Conservation (phyloP, 495 filamentous ascomycete species). For the Niebla homalea region DNA sequence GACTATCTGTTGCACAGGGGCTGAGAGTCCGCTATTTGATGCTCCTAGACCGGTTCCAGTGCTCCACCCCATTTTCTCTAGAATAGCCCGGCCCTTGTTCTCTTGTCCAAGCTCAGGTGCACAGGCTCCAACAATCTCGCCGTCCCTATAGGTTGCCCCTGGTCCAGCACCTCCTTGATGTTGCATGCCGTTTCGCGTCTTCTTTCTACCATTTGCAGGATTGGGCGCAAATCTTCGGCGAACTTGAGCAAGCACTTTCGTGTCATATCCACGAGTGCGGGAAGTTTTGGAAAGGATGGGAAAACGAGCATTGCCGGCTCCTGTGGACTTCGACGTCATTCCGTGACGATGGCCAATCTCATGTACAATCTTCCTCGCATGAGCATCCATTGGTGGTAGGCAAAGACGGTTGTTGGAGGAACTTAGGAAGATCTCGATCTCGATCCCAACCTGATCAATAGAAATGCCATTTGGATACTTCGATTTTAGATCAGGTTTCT, state of each 20-base stretch:
- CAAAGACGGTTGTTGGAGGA: constrained; percentile 50
- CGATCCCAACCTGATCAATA: constrained; percentile 53
- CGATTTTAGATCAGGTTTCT: constrained; percentile 49
- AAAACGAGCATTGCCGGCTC: constrained; percentile 58
- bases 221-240: constrained; percentile 30
- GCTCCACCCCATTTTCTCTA: constrained; percentile 97
- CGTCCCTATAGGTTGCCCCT: constrained; percentile 56
- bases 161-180: constrained; percentile 27
- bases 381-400: constrained; percentile 74
- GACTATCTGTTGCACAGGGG: constrained; percentile 77
- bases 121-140: constrained; percentile 75
- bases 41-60: constrained; percentile 78
- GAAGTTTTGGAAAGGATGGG: constrained; percentile 65
- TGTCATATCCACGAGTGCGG: constrained; percentile 41
- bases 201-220: constrained; percentile 21
- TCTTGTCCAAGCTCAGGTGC: constrained; percentile 74
- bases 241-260: constrained; percentile 23
- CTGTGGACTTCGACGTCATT: constrained; percentile 73
- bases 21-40: constrained; percentile 68
- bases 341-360: constrained; percentile 53
- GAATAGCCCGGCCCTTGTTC: constrained; percentile 74
- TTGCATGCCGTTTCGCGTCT: constrained; percentile 6
- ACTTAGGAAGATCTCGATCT: constrained; percentile 59
- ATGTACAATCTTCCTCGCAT: constrained; percentile 63
- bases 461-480: constrained; percentile 66